Evolutionary conservation across 768 basidiomycete genomes (phyloP).

Genomic region (Amanita inopinata): DNA sequence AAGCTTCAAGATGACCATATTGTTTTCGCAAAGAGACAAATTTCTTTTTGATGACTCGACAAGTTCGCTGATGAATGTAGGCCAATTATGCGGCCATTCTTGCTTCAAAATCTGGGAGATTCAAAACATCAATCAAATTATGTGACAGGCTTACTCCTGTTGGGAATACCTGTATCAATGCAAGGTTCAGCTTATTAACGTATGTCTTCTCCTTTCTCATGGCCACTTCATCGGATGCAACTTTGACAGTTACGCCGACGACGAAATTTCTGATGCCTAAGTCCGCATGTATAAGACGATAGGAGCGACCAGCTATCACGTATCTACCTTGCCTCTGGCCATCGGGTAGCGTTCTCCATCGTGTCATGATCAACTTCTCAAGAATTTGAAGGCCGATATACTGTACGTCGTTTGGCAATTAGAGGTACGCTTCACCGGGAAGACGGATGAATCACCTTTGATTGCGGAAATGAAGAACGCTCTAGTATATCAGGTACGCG

Average conservation of each 20-base stretch:
- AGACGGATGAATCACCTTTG: constrained; percentile 45
- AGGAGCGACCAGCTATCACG: background rate
- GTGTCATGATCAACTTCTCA: constrained; percentile 87
- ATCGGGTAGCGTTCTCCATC: constrained; percentile 94
- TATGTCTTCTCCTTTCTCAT: constrained; percentile 92
- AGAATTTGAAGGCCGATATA: constrained; percentile 96
- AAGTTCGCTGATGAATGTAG: constrained; percentile 92
- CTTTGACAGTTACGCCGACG: constrained; percentile 86
- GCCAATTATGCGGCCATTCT: constrained; percentile 99
- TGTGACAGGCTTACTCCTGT: background rate
- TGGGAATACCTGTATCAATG: constrained; percentile 73
- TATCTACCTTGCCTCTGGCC: constrained; percentile 79
- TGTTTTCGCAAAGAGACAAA: constrained; percentile 96
- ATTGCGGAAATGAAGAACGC: constrained; percentile 72
- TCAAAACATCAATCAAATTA: background rate
- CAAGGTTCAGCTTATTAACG: constrained; percentile 93
- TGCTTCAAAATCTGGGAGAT: constrained; percentile 86
- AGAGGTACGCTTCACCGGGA: constrained; percentile 6
- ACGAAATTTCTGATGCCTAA: constrained; percentile 94
- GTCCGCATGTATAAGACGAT: background rate
- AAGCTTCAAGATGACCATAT: constrained; percentile 96
- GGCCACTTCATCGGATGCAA: constrained; percentile 81
- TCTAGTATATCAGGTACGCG: constrained; percentile 92
- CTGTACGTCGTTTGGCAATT: constrained; percentile 29
- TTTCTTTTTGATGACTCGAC: constrained; percentile 97